Evolutionary conservation across 1,139 yeast genomes (phyloP), one percentile per base, ranked within the genome.

Genomic region (Yamadazyma kanchanaburiensis): DNA sequence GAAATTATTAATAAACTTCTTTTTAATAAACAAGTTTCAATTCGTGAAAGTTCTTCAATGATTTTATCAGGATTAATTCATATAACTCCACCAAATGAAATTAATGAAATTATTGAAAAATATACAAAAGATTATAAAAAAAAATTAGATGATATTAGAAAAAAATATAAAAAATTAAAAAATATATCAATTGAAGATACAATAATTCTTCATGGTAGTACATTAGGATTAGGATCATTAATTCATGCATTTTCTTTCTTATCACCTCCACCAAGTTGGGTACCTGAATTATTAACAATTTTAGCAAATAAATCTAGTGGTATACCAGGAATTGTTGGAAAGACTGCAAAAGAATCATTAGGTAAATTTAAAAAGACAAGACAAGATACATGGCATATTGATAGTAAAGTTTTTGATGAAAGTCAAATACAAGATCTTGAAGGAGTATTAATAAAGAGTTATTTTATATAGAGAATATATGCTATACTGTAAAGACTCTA

Each of bases 381-480:
- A 44, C 95, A 89, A 35, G 98, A 94, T 50, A 87, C 96, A 0
- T 94, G 99, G 99, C 95, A 85, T 45, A 74, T 87, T 40, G 98
- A 94, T 53, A 74, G 85, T 37, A 70, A 70, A 45, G 78, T 77
- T 6, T 94, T 94, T 54, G 76, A 80, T 5, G 77, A 73, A 30
- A 86, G 81, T 10, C 95, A 91, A 55, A 66, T 88, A 30, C 94
- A 88, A 48, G 96, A 88, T 53, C 64, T 94, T 33, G 97, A 91
- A 54, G 98, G 98, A 25, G 96, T 91, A 3, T 62, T 89, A 24
- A 83, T 95, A 84, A 84, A 86, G 55, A 86, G 94, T 53, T 94
- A 94, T 51, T 89, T 88, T 58, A 87, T 89, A 22, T 34, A 30
- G 22, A 12, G 12, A 14, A 12, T 12, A 18, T n/a, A n/a, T n/a